Base-by-base conservation (phyloP, 352 stramenopile genomes). In the Phytopythium cucurbitacearum region DNA sequence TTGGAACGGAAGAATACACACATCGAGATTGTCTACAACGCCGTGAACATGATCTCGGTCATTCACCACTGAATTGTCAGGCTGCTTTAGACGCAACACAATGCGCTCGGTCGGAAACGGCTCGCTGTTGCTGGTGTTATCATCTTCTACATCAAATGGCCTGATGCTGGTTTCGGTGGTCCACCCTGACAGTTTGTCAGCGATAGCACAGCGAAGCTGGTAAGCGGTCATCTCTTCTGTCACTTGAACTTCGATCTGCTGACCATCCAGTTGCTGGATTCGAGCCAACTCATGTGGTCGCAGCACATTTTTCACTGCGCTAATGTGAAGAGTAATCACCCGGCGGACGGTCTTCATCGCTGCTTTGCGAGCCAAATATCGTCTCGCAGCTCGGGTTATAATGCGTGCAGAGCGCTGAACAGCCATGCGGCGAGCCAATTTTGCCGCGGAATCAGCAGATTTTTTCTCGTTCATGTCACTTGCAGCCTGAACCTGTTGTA, bases 201-300 rank as follows among this genome's bases (percentile, higher is more conserved):
- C 77, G 34, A 92, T 66, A 0, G 40, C 48, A 36, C 74, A 49
- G 2, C 79, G 73, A 11, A 92, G 59, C 37, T 74, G 64, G 15
- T 87, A 85, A 33, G 82, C 77, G 1, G 75, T 89, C 71, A 85
- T 92, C 9, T 52, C 38, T 36, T 59, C 56, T 16, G 76, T 69
- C 7, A 88, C 70, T 38, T 69, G 55, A 2, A 92, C 40, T 4
- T 72, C 42, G 5, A 67, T 35, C 9, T 60, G 35, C 12, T 66
- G 46, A 3, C 57, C 40, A 3, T 63, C 57, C 40, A 62, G 39
- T 36, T 45, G 34, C 1, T 43, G 40, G 15, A 63, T 53, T 47
- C 53, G 51, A 5, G 48, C 34, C 7, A 75, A 38, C 41, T 83
- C 72, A n/a, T 35, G 5, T 5, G 63, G 51, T n/a, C 56, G 72